Conservation (phyloP, 805 yeast genomes). For the Monosporozyma servazzii region DNA sequence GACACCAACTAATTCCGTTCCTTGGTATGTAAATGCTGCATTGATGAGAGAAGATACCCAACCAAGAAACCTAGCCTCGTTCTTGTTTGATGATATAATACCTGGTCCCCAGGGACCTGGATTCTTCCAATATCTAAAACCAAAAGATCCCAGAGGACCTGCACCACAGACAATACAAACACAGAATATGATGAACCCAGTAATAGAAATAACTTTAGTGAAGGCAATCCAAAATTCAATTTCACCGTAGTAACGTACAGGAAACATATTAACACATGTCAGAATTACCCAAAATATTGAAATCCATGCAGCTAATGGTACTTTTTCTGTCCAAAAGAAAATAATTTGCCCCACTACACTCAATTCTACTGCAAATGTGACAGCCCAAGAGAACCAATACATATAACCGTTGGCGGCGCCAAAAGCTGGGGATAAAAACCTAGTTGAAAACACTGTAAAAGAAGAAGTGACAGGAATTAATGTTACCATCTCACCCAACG, state of each 20-base stretch:
- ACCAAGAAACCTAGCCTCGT: conserved; percentile 44
- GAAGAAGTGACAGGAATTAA: conserved; percentile 54
- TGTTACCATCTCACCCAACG: conserved; percentile 73
- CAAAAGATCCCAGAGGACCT: conserved; percentile 52
- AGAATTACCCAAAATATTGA: conserved; percentile 48
- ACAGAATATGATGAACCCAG: conserved; percentile 55
- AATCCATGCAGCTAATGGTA: conserved; percentile 65
- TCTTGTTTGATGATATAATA: conserved; percentile 35
- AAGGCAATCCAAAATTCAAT: conserved; percentile 61
- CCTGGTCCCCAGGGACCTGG: conserved; percentile 69
- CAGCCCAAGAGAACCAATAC: conserved; percentile 68
- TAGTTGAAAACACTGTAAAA: conserved; percentile 53
- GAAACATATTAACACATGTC: conserved; percentile 44
- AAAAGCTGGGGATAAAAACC: conserved; percentile 54
- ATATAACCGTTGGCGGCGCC: conserved; percentile 62
- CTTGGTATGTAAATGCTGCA: conserved; percentile 68
- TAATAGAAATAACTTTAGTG: conserved; percentile 51
- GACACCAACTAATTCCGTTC: conserved; percentile 62
- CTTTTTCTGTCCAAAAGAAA: conserved; percentile 52
- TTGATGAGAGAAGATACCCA: conserved; percentile 54
- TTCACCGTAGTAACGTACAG: conserved; percentile 61
- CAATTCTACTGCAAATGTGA: conserved; percentile 60
- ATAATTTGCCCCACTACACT: conserved; percentile 56
- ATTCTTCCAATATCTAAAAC: conserved; percentile 67
- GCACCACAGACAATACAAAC: conserved; percentile 64